These are phyloP conservation scores for Candida golubevii DNA, from an alignment of 805 yeast genomes.

Conservation along the genomic window DNA sequence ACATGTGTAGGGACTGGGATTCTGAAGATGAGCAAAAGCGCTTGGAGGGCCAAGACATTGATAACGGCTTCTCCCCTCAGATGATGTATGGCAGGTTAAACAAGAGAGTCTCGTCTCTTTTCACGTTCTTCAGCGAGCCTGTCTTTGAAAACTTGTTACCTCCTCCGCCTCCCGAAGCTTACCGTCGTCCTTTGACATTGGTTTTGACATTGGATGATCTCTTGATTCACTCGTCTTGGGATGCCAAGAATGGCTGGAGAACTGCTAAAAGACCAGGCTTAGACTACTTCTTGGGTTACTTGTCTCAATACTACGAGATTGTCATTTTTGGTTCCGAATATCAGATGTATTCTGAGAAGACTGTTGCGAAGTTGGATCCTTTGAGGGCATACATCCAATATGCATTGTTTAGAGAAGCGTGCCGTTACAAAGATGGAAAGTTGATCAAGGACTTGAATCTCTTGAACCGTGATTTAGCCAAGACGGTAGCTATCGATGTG, in stretches of 20 bases:
- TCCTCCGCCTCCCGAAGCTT: slow-evolving; percentile 86
- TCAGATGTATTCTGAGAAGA: slow-evolving; percentile 78
- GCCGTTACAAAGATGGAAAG: slow-evolving; percentile 84
- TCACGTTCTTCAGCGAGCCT: slow-evolving; percentile 87
- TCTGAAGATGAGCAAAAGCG: slow-evolving; percentile 58
- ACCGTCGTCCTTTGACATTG: slow-evolving; percentile 86
- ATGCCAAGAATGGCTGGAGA: slow-evolving; percentile 91
- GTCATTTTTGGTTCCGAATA: slow-evolving; percentile 85
- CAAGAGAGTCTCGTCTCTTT: slow-evolving; percentile 68
- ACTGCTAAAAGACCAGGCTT: slow-evolving; percentile 98
- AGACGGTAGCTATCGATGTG: slow-evolving; percentile 76
- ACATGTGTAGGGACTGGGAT: slow-evolving; percentile 83
- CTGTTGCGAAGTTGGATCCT: slow-evolving; percentile 89
- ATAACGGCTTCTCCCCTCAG: slow-evolving; percentile 63
- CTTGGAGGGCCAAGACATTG: slow-evolving; percentile 49
- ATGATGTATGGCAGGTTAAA: slow-evolving; percentile 65
- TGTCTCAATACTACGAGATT: slow-evolving; percentile 93
- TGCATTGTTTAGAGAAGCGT: slow-evolving; percentile 85
- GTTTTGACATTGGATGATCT: slow-evolving; percentile 88
- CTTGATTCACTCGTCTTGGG: slow-evolving; percentile 89
- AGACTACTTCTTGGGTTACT: slow-evolving; percentile 91
- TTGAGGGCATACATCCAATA: slow-evolving; percentile 84
- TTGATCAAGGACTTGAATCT: slow-evolving; percentile 84
- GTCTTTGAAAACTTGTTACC: slow-evolving; percentile 91
- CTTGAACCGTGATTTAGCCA: slow-evolving; percentile 85